A percentile compares a stretch with the other conserved stretches of the same genome.
These are phyloP conservation scores for Aspergillus ochraceus DNA, from an alignment of 2,329 filamentous ascomycete genomes.

Conservation along the genomic window DNA sequence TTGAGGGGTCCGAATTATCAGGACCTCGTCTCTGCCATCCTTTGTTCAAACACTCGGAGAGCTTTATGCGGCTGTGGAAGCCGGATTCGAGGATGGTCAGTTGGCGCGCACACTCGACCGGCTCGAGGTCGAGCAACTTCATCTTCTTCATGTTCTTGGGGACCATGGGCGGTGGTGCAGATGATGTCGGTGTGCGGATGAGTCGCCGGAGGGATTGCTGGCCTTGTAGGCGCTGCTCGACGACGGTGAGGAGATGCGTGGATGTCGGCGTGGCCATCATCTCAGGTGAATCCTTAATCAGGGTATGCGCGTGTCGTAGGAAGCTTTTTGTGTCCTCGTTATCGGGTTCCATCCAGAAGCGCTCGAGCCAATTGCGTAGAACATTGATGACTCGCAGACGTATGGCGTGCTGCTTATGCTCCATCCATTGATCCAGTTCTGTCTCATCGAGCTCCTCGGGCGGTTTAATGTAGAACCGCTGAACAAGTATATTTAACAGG, in stretches of 20 bases:
- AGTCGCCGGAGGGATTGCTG: conserved; percentile 80
- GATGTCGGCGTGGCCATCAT: conserved; percentile 43
- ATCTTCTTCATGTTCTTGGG: conserved; percentile 98
- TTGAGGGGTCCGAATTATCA: conserved; percentile 72
- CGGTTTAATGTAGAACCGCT: conserved; percentile 54
- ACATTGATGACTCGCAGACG: conserved; percentile 92
- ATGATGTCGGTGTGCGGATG: conserved; percentile 75
- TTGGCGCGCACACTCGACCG: conserved; percentile 88
- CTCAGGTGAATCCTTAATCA: conserved; percentile 55
- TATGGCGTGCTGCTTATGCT: conserved; percentile 86
- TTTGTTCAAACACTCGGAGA: conserved; percentile 90
- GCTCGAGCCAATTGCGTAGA: conserved; percentile 92
- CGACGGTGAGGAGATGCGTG: conserved; percentile 72
- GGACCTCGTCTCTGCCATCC: conserved; percentile 84
- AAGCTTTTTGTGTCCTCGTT: conserved; percentile 65
- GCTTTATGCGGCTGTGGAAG: conserved; percentile 87
- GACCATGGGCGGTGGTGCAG: conserved; percentile 80
- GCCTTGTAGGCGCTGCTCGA: conserved; percentile 81
- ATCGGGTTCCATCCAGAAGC: conserved; percentile 92
- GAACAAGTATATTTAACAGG: conserved; percentile 83
- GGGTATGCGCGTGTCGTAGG: conserved; percentile 78
- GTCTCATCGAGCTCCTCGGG: not conserved
- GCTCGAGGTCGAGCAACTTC: conserved; percentile 91
- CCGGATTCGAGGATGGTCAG: conserved; percentile 90
- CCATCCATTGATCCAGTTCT: conserved; percentile 50